Evolutionary conservation across 2,329 filamentous ascomycete species (phyloP).

Genomic region (Coleophoma crateriformis): DNA sequence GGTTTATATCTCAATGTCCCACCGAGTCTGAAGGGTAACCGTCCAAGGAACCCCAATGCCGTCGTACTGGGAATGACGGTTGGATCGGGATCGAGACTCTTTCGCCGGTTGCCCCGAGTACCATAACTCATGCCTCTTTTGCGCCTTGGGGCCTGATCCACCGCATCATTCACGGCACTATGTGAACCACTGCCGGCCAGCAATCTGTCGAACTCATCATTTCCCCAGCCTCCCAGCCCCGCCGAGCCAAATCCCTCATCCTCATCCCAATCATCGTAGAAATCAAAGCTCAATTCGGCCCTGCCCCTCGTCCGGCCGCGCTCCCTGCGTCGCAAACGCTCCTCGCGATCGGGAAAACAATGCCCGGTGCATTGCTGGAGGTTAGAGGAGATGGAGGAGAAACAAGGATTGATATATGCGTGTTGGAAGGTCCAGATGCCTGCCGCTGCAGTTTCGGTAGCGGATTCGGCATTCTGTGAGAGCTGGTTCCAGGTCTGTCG

Average conservation of each 20-base stretch:
- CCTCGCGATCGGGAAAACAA: slow-evolving; percentile 67
- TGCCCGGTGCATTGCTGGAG: slow-evolving; percentile 68
- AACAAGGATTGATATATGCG: slow-evolving; percentile 76
- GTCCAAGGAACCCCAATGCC: slow-evolving; percentile 77
- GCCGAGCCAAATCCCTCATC: slow-evolving; percentile 41
- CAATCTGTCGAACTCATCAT: slow-evolving; percentile 80
- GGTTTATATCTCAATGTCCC: slow-evolving; percentile 82
- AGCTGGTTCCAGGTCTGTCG: slow-evolving; percentile 93
- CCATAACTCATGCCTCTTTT: slow-evolving; percentile 90
- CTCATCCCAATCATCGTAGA: slow-evolving; percentile 95
- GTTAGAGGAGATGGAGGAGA: slow-evolving; percentile 60
- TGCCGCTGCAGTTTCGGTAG: slow-evolving; percentile 87
- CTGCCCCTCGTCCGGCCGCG: slow-evolving; percentile 52
- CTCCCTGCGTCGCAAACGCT: slow-evolving; percentile 66
- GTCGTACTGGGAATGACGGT: slow-evolving; percentile 87
- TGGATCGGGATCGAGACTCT: slow-evolving; percentile 60
- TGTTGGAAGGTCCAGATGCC: slow-evolving; percentile 87
- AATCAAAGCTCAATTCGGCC: slow-evolving; percentile 87
- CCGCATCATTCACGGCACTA: slow-evolving; percentile 33
- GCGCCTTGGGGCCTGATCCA: slow-evolving; percentile 58
- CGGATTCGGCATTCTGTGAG: slow-evolving; percentile 82
- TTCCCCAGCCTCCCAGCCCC: slow-evolving; percentile 67
- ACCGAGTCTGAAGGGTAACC: slow-evolving; percentile 80
- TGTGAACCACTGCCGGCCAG: slow-evolving; percentile 61
- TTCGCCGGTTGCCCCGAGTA: slow-evolving; percentile 52